These are phyloP conservation scores for Drechslera avenae DNA, from an alignment of 2,329 filamentous ascomycete genomes.

Conservation along the genomic window DNA sequence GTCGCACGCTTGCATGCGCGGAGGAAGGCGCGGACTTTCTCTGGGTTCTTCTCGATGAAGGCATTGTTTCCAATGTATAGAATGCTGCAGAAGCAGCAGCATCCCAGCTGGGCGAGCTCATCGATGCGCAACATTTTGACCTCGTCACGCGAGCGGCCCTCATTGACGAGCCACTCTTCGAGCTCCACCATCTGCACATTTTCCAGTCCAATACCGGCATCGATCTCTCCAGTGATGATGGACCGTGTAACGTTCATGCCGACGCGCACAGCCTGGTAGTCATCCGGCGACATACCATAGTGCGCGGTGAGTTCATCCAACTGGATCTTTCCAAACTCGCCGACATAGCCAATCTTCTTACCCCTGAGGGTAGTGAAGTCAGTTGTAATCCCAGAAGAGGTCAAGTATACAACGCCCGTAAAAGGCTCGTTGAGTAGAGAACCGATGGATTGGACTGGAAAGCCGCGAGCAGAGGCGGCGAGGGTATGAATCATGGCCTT, in stretches of 20 bases:
- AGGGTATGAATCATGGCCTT: slow-evolving; percentile 86
- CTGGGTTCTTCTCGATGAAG: slow-evolving; percentile 70
- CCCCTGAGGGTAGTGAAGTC: slow-evolving; percentile 77
- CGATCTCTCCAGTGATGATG: slow-evolving; percentile 73
- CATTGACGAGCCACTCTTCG: slow-evolving; percentile 71
- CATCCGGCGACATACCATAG: slow-evolving; percentile 73
- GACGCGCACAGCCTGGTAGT: slow-evolving; percentile 78
- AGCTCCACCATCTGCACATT: slow-evolving; percentile 86
- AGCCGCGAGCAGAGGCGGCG: slow-evolving; percentile 75
- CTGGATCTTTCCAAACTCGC: slow-evolving; percentile 81
- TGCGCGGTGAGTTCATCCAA: slow-evolving; percentile 80
- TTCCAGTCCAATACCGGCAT: slow-evolving; percentile 77
- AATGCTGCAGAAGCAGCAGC: slow-evolving; percentile 84
- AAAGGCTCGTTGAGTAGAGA: slow-evolving; percentile 80
- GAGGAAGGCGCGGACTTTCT: slow-evolving; percentile 70
- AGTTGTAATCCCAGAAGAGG: slow-evolving; percentile 72
- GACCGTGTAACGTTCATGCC: slow-evolving; percentile 82
- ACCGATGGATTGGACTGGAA: slow-evolving; percentile 73
- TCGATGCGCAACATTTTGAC: slow-evolving; percentile 84
- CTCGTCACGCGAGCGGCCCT: slow-evolving; percentile 67
- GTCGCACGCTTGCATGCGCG: slow-evolving; percentile 75
- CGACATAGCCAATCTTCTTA: slow-evolving; percentile 79
- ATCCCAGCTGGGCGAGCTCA: slow-evolving; percentile 77
- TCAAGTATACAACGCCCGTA: slow-evolving; percentile 78
- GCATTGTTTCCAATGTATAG: slow-evolving; percentile 78